Base-by-base conservation (phyloP, 495 filamentous ascomycete genomes). In the Bombardia bombarda region DNA sequence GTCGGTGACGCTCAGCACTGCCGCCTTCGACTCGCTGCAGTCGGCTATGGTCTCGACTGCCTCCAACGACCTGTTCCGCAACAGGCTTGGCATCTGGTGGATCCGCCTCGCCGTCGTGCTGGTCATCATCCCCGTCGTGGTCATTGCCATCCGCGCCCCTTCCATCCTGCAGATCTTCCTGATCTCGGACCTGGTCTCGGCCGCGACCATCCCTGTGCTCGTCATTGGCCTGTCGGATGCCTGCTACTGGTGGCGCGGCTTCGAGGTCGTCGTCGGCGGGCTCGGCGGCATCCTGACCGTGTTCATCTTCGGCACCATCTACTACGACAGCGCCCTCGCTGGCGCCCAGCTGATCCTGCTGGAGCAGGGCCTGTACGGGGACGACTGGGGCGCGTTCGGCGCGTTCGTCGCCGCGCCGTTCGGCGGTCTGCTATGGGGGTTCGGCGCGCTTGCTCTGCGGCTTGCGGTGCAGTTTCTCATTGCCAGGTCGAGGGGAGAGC, bases 11-110 rank as follows among this genome's bases (percentile, higher is more conserved):
- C 69, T 88, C 38, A 79, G 74, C 52, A 85, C 81, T 1, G 80
- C 84, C 2, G 80, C 83, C 2, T 87, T 87, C 42, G 84, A 88
- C 60, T 77, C 70, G 41, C 67, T 87, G 26, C 84, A 87, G 59
- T 80, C 79, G 1, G 80, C 84, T 34, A 88, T 86, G 81, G 78
- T 87, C 1, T 84, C 79, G 5, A 80, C 78, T 0, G 78, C 77
- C 14, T 83, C 79, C 41, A 87, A 86, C 57, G 84, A 88, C 53
- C 46, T 88, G n/a, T 87, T 87, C 67, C 77, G 82, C 33, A 87
- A 87, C 66, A 72, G 69, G 33, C 72, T 88, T 19, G 78, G 78
- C 44, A 72, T 87, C 34, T 79, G 83, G 77, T 79, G 56, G 50
- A 79, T 87, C 38, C 74, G 84, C 32, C 67, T 45, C 10, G 69